phyloP scores from a whole-genome alignment of 202 grass and related monocot genomes.

The Zoysia matrella region DNA sequence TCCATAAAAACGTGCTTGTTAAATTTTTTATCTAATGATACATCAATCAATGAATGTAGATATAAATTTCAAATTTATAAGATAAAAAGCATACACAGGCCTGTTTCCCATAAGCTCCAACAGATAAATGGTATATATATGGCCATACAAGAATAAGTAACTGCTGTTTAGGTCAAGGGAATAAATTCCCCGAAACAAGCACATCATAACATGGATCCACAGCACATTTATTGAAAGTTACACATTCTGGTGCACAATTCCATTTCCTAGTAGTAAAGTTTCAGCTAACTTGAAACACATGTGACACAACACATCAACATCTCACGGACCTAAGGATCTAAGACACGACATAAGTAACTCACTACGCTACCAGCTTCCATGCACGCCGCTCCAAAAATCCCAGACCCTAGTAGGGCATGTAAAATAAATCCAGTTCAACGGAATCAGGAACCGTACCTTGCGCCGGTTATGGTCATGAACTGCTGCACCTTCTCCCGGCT shows the following conservation, averaged over 20 bases:
- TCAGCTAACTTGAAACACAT: neutral
- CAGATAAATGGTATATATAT: neutral
- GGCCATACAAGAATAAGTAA: neutral
- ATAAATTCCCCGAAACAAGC: conserved; percentile 19
- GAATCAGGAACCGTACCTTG: conserved; percentile 58
- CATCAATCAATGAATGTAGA: neutral
- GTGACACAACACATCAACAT: neutral
- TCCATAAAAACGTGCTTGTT: neutral
- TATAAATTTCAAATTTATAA: neutral
- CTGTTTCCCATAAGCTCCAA: neutral
- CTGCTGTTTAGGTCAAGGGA: neutral
- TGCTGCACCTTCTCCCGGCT: conserved; percentile 97
- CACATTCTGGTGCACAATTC: neutral
- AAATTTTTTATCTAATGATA: neutral
- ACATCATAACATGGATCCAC: neutral
- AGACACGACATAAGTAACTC: neutral
- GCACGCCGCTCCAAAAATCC: conserved; percentile 25
- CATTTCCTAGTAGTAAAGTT: neutral
- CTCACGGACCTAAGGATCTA: neutral
- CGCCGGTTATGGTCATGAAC: conserved; percentile 95
- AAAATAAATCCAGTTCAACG: neutral
- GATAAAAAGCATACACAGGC: neutral
- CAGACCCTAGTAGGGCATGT: neutral
- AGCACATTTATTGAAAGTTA: conserved; percentile 2
- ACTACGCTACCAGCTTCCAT: conserved; percentile 4